These are phyloP conservation scores for Prunella vulgaris DNA, from an alignment of 257 asterid genomes.

Conservation along the genomic window DNA sequence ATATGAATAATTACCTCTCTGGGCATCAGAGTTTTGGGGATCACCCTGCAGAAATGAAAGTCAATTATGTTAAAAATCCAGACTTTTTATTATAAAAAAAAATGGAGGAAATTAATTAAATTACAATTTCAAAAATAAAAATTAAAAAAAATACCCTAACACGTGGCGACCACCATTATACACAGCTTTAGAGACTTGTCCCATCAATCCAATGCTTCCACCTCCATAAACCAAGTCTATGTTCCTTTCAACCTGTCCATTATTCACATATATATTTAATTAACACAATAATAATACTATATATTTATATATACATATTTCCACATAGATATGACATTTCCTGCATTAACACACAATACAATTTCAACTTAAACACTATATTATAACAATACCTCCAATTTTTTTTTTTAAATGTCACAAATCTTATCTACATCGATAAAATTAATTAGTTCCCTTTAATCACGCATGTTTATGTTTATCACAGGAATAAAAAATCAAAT, in stretches of 20 bases:
- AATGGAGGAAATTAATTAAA: not conserved
- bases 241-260: conserved; percentile 76
- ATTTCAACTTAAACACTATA: conserved; percentile 20
- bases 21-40: conserved; percentile 89
- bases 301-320: not conserved
- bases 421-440: conserved; percentile 1
- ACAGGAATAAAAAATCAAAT: too few relatives aligned
- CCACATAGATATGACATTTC: not conserved
- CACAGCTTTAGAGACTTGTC: conserved; percentile 77
- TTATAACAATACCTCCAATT: not conserved
- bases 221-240: conserved; percentile 90
- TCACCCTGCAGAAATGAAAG: conserved; percentile 53
- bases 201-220: conserved; percentile 89
- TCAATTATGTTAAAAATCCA: not conserved
- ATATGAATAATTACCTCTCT: conserved; percentile 71
- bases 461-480: too few relatives aligned
- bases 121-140: not conserved
- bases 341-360: conserved; percentile 29
- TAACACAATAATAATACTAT: not conserved
- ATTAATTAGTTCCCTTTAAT: not conserved
- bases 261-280: not conserved
- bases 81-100: not conserved
- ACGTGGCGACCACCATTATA: conserved; percentile 88
- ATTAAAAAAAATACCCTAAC: conserved; percentile 47
- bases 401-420: not conserved